A percentile compares a stretch with the other conserved stretches of the same genome.
phyloP scores from a whole-genome alignment of 176 grass and related monocot genomes.

The Saccharum spontaneum region DNA sequence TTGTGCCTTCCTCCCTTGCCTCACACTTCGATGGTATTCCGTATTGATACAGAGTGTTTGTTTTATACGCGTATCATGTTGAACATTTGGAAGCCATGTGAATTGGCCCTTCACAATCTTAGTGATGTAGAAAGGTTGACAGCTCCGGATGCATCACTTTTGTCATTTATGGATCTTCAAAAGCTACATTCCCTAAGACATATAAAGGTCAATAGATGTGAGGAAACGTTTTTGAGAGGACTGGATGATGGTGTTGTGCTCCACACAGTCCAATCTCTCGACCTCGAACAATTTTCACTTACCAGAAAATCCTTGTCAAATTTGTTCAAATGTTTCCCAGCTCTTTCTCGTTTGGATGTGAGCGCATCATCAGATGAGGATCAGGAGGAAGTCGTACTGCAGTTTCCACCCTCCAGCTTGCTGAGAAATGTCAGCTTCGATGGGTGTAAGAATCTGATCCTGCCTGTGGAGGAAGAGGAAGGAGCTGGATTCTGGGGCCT shows the following conservation, averaged over 20 bases:
- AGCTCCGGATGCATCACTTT: fast-evolving
- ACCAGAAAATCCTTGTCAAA: neutral
- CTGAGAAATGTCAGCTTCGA: fast-evolving
- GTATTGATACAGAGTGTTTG: fast-evolving
- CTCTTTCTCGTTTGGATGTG: neutral
- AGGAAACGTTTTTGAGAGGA: neutral
- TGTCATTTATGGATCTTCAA: neutral
- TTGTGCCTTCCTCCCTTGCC: conserved; percentile 3
- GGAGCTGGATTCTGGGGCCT: neutral
- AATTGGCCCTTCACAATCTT: neutral
- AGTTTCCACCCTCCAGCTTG: neutral
- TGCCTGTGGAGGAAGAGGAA: conserved; percentile 7
- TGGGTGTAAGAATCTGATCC: fast-evolving
- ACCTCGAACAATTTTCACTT: fast-evolving
- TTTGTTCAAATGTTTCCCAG: neutral
- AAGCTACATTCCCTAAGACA: neutral
- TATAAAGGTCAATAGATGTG: fast-evolving
- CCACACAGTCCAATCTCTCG: neutral
- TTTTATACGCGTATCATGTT: fast-evolving
- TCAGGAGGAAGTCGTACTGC: neutral
- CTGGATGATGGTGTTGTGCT: neutral
- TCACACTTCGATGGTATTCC: neutral
- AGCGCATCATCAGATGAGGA: neutral
- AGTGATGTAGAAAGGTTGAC: neutral
- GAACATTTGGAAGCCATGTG: neutral